phyloP scores from a whole-genome alignment of 257 asterid species.

The Solanum habrochaites region DNA sequence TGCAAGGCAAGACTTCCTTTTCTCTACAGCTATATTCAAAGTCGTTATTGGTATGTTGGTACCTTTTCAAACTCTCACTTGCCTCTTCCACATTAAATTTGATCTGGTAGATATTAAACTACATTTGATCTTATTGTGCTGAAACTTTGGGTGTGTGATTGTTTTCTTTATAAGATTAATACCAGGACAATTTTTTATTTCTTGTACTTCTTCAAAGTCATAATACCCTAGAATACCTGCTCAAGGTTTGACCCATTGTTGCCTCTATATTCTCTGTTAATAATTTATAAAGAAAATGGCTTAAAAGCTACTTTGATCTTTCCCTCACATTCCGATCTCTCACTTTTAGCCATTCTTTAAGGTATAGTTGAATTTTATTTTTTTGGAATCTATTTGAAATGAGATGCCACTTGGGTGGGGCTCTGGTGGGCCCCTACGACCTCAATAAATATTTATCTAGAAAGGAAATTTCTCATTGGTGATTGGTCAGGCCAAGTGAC shows the following conservation, averaged over 20 bases:
- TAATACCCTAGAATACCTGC: not conserved
- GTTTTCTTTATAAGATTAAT: not conserved
- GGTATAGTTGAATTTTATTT: not conserved
- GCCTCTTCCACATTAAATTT: not conserved
- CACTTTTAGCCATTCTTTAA: not conserved
- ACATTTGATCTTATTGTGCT: not conserved
- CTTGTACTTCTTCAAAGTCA: not conserved
- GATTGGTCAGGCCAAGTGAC: not conserved
- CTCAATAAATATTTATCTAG: not conserved
- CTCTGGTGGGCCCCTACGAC: not conserved
- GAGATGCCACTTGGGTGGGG: not conserved
- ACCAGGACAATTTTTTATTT: not conserved
- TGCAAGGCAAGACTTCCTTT: constrained; percentile 89
- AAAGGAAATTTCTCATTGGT: not conserved
- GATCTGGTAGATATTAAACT: not conserved
- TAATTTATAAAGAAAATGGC: not conserved
- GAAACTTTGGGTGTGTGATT: not conserved
- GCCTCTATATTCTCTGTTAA: not conserved
- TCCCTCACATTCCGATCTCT: not conserved
- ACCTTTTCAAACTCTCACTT: not conserved
- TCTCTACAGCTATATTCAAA: constrained; percentile 83
- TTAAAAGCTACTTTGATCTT: not conserved
- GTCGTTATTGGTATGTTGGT: constrained; percentile 80
- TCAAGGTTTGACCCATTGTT: not conserved
- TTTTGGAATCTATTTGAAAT: not conserved